Evolutionary conservation across 2,329 filamentous ascomycete genomes (phyloP).

Genomic region (Claviceps maximensis): DNA sequence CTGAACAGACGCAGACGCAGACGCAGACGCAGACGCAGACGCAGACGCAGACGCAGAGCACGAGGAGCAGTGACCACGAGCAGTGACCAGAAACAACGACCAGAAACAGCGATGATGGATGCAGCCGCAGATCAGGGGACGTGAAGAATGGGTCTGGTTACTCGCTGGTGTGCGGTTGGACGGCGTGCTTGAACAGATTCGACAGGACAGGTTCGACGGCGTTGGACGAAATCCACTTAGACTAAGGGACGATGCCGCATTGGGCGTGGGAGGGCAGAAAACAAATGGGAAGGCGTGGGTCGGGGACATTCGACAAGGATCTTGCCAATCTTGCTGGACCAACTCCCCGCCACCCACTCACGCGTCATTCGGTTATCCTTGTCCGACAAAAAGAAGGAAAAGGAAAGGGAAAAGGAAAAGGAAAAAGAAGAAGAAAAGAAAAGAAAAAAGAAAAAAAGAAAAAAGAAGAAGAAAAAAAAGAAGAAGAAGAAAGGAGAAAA

Average conservation of each 20-base stretch:
- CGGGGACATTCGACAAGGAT: background rate
- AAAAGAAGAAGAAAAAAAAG: too few species aligned
- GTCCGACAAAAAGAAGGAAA: too few species aligned
- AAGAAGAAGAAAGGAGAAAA: too few species aligned
- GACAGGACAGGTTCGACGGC: slow-evolving; percentile 2
- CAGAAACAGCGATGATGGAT: background rate
- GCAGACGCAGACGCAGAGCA: background rate
- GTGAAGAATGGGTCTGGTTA: slow-evolving; percentile 1
- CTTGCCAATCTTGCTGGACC: background rate
- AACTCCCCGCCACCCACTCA: background rate
- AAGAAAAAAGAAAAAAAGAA: too few species aligned
- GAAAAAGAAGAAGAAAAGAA: too few species aligned
- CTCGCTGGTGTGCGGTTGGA: background rate
- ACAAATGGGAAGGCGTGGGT: background rate
- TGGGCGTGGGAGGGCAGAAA: background rate
- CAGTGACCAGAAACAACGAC: background rate
- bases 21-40: background rate
- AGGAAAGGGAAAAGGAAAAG: too few species aligned
- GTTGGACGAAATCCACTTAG: slow-evolving; percentile 2
- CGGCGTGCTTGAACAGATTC: background rate
- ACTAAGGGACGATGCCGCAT: background rate
- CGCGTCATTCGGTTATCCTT: too few species aligned
- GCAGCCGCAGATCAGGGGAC: background rate
- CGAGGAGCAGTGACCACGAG: background rate
- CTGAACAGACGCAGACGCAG: background rate